Evolutionary conservation across 2,329 filamentous ascomycete genomes (phyloP).

Genomic region (Fusarium annulatum): DNA sequence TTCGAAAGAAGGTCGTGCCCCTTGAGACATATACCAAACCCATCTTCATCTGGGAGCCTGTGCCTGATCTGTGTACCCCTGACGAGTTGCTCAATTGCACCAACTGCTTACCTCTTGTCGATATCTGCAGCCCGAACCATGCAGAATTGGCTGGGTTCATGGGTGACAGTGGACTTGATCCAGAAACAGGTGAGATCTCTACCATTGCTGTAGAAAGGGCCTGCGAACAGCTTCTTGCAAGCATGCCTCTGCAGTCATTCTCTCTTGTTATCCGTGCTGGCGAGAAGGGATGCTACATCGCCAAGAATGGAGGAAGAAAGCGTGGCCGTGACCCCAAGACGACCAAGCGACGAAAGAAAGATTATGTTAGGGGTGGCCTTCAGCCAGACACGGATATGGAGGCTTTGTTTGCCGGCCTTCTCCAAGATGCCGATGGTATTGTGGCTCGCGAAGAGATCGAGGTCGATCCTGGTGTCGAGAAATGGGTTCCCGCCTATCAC

Average conservation of each 20-base stretch:
- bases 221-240: constrained; percentile 71
- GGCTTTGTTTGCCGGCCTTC: constrained; percentile 68
- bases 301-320: constrained; percentile 66
- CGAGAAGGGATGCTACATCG: constrained; percentile 76
- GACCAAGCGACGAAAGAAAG: constrained; percentile 56
- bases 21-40: constrained; percentile 63
- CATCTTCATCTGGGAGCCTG: constrained; percentile 93
- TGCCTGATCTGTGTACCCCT: constrained; percentile 86
- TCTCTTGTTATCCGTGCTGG: constrained; percentile 77
- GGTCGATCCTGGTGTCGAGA: constrained; percentile 72
- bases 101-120: constrained; percentile 69
- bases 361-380: constrained; percentile 62
- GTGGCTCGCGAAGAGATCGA: constrained; percentile 69
- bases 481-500: constrained; percentile 86
- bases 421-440: constrained; percentile 64
- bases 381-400: constrained; percentile 72
- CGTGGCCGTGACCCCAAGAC: constrained; percentile 47
- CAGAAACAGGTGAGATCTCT: constrained; percentile 65
- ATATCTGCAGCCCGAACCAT: constrained; percentile 83
- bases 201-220: constrained; percentile 64
- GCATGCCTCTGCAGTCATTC: constrained; percentile 73
- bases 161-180: constrained; percentile 67
- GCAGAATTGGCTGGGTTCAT: constrained; percentile 90
- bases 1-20: constrained; percentile 58
- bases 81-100: constrained; percentile 73